Evolutionary conservation across 306 rosid genomes (phyloP).

Genomic region (Quercus suber): DNA sequence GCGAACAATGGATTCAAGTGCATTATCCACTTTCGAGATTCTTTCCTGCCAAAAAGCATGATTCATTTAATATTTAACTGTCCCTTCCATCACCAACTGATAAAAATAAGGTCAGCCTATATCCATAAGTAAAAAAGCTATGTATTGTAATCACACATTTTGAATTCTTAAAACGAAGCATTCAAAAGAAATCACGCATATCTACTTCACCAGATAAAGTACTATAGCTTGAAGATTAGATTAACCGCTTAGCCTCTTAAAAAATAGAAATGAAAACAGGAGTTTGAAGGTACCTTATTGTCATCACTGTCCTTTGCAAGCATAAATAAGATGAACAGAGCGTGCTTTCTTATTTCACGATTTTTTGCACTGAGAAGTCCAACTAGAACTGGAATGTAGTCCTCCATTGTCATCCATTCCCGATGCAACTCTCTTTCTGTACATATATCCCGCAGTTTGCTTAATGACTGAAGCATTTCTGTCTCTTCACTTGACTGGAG

Average conservation of each 20-base stretch:
- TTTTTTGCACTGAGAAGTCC: constrained; percentile 49
- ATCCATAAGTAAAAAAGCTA: neutral
- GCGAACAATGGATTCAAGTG: constrained; percentile 55
- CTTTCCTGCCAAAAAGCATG: constrained; percentile 44
- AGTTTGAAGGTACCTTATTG: constrained; percentile 48
- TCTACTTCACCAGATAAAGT: neutral
- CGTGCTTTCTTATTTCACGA: constrained; percentile 46
- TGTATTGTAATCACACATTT: neutral
- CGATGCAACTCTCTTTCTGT: constrained; percentile 48
- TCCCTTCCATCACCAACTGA: neutral
- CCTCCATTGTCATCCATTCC: constrained; percentile 63
- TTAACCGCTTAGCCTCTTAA: neutral
- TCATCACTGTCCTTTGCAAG: constrained; percentile 51
- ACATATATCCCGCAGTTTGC: constrained; percentile 40
- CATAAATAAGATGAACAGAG: constrained; percentile 47
- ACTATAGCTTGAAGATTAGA: neutral
- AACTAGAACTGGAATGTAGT: constrained; percentile 46
- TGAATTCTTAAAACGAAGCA: neutral
- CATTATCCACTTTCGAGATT: constrained; percentile 43
- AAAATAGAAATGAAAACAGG: neutral
- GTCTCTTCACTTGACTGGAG: constrained; percentile 45
- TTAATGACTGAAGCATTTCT: constrained; percentile 37
- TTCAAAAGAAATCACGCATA: neutral
- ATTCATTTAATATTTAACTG: neutral
- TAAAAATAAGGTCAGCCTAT: neutral